Conservation (phyloP, 2,329 filamentous ascomycete species). For the Claviceps sp. region DNA sequence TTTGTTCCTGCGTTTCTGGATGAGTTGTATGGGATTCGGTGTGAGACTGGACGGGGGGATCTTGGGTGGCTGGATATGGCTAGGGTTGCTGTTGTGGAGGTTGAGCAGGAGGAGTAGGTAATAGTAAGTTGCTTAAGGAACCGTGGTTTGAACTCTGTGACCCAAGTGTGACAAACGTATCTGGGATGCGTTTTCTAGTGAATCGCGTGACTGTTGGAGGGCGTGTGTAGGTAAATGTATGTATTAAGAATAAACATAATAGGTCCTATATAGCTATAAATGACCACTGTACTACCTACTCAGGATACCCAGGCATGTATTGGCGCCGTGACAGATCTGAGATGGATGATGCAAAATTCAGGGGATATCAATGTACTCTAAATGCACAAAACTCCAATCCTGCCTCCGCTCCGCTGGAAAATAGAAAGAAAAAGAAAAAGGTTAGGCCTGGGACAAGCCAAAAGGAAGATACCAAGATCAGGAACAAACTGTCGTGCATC, state of each 20-base stretch:
- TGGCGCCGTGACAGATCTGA: background rate
- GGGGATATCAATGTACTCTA: background rate
- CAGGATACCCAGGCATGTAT: too few species aligned
- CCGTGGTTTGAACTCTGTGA: too few species aligned
- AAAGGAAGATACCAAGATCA: background rate
- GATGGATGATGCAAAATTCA: background rate
- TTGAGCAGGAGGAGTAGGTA: conserved; percentile 8
- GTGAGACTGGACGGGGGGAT: conserved; percentile 33
- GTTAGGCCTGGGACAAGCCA: background rate
- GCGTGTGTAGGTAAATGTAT: too few species aligned
- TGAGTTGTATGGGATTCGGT: conserved; percentile 40
- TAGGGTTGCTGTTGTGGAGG: conserved; percentile 29
- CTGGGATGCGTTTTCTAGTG: too few species aligned
- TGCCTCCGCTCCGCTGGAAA: background rate
- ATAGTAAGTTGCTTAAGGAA: too few species aligned
- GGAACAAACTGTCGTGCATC: background rate
- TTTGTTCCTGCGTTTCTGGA: conserved; percentile 83
- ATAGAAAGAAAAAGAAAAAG: background rate
- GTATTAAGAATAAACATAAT: too few species aligned
- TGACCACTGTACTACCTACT: too few species aligned
- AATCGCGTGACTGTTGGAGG: too few species aligned
- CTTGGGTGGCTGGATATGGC: conserved; percentile 37
- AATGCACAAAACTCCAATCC: background rate
- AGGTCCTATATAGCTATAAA: too few species aligned
- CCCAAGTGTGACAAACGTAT: too few species aligned